Evolutionary conservation across 2,329 filamentous ascomycete species (phyloP), one percentile per base, ranked within the genome.

Genomic region (Nothopassalora personata): DNA sequence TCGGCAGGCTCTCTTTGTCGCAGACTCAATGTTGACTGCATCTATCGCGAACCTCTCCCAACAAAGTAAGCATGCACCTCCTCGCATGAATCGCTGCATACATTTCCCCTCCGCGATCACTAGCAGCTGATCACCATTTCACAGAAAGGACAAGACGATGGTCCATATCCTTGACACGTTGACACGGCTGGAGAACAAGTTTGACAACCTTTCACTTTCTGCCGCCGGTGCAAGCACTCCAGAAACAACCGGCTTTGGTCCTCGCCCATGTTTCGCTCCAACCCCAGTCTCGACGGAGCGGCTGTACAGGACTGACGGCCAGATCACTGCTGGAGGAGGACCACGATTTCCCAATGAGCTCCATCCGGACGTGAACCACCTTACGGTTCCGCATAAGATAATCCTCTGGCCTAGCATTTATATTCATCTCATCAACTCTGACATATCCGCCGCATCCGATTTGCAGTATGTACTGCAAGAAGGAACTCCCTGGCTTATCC

Each of bases 131-230:
- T 34, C 11, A 6, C 8, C 9, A 8, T 60, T 10, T 33, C n/a
- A 34, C 66, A 85, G 83, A 68, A 86, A 86, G 72, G 83, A 86
- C 69, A 85, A 83, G 71, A 86, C 83, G 2, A 74, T 86, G 64
- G 77, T 83, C 46, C 81, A 86, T 66, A 85, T 86, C 55, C 74
- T 86, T 31, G 81, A 85, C 51, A 76, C 79, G 10, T 73, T 86
- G 54, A 81, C 79, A 62, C 76, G 72, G 55, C 73, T 86, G 48
- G 82, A 85, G 68, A 75, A 69, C 55, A 85, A 85, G 69, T 77
- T 86, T 63, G 82, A 86, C 71, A 72, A 67, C 39, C 62, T 73
- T 5, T 60, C 67, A 5, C 53, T 72, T 4, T 54, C 56, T 18
- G 54, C 50, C 34, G 54, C 50, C 34, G 56, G 53, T 27, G 36